Conservation (phyloP, 176 grass and related monocot species). For the Oryza glaberrima region DNA sequence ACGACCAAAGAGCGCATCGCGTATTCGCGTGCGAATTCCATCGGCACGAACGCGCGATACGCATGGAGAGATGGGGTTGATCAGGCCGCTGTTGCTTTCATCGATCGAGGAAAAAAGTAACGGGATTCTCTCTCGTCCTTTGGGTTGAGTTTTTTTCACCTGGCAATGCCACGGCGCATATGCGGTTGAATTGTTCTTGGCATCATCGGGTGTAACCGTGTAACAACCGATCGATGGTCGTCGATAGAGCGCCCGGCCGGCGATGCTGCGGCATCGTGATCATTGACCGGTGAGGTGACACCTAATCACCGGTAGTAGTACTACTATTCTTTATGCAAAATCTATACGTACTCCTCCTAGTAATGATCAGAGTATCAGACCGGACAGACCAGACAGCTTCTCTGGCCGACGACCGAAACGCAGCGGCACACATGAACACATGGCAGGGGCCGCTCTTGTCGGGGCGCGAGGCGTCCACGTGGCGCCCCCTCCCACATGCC, state of each 20-base stretch:
- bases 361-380: constrained; percentile 25
- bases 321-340: constrained; percentile 25
- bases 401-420: constrained; percentile 17
- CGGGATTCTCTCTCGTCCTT: too few species aligned
- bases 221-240: neutral
- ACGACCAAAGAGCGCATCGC: neutral
- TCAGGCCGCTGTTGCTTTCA: neutral
- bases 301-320: constrained; percentile 1
- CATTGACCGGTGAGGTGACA: constrained; percentile 26
- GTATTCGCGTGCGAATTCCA: neutral
- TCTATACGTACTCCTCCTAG: constrained; percentile 9
- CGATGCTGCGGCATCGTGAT: neutral
- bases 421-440: constrained; percentile 42
- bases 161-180: neutral
- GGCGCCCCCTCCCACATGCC: constrained; percentile 30
- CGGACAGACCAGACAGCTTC: constrained; percentile 24
- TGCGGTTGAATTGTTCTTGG: neutral
- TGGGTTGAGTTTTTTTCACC: neutral
- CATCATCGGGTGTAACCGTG: constrained; percentile 9
- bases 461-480: constrained; percentile 28
- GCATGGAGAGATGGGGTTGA: neutral
- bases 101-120: neutral
- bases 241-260: neutral
- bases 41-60: neutral
- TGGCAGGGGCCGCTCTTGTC: constrained; percentile 40